Base-by-base conservation (phyloP, 2,329 filamentous ascomycete species). In the Thyridium curvatum region DNA sequence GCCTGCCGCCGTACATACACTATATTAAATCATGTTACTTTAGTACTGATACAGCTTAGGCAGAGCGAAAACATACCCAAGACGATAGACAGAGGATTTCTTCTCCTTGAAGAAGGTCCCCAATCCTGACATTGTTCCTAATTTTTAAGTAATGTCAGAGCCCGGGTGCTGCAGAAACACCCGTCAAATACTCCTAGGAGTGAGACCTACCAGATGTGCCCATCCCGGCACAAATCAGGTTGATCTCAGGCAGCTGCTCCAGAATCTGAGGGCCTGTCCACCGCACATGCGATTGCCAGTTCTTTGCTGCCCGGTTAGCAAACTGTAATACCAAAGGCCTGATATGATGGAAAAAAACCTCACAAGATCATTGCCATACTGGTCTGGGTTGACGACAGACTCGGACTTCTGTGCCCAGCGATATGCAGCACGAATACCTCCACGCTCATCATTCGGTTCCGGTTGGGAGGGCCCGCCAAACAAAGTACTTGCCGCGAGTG, bases 241-340 rank as follows among this genome's bases (percentile, higher is more conserved):
- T 69, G 41, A 74, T 68, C 35, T 70, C 58, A 1, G 71, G 72
- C 3, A 75, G 50, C 41, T 77, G 72, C 38, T 59, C 62, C 35
- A 66, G 58, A 18, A 76, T 71, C 44, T 77, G 72, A 0, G 70
- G 67, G 0, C 71, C 72, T 1, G 72, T 77, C 71, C 72, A 76
- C 34, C 63, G 64, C 10, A 69, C 52, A 47, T 77, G 72, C 8
- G 72, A 55, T 48, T 59, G 55, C 63, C 66, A 70, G 38, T 71
- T 69, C 62, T 65, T 18, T n/a, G 38, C 6, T 14, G n/a, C 33
- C 16, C 16, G 18, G 8, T 15, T 15, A 26, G 21, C 16, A 17
- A 31, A 15, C 6, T 31, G 18, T 18, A 4, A n/a, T n/a, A 28
- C 3, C 16, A 28, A 30, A 26, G 21, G 10, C 21, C 21, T 26